Conservation (phyloP, 2,329 filamentous ascomycete species). For the Alternaria sp. region DNA sequence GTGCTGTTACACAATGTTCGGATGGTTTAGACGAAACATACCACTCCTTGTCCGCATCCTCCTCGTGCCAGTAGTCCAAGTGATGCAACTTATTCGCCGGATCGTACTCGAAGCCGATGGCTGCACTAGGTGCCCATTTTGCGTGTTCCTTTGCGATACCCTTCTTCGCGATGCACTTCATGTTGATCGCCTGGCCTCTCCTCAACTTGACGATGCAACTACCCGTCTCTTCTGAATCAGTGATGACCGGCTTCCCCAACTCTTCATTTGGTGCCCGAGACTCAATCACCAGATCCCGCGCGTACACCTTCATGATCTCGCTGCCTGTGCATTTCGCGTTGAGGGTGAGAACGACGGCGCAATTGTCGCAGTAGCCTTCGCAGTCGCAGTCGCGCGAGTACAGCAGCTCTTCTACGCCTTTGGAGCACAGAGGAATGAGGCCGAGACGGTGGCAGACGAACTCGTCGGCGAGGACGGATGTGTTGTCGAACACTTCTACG, state of each 20-base stretch:
- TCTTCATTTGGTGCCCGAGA: constrained; percentile 73
- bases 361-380: constrained; percentile 91
- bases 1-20: not conserved
- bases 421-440: constrained; percentile 84
- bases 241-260: constrained; percentile 82
- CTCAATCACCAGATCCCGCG: constrained; percentile 80
- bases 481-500: constrained; percentile 91
- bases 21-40: constrained; percentile 55
- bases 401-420: constrained; percentile 78
- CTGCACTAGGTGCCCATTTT: constrained; percentile 93
- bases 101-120: constrained; percentile 97
- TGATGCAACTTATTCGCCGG: constrained; percentile 95
- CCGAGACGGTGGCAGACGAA: constrained; percentile 93
- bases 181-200: constrained; percentile 85
- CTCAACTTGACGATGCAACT: constrained; percentile 89
- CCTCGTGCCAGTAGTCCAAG: constrained; percentile 93
- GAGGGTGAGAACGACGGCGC: constrained; percentile 82
- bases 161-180: constrained; percentile 95
- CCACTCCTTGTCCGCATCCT: constrained; percentile 85
- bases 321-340: constrained; percentile 85
- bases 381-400: constrained; percentile 97
- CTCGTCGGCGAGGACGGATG: constrained; percentile 94
- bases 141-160: constrained; percentile 98
- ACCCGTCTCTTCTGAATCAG: constrained; percentile 80
- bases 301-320: constrained; percentile 92